Percentiles rank a stretch among this genome's conserved stretches.
Evolutionary conservation across 1,139 yeast species (phyloP).

Genomic region (Schwanniomyces etchellsii): DNA sequence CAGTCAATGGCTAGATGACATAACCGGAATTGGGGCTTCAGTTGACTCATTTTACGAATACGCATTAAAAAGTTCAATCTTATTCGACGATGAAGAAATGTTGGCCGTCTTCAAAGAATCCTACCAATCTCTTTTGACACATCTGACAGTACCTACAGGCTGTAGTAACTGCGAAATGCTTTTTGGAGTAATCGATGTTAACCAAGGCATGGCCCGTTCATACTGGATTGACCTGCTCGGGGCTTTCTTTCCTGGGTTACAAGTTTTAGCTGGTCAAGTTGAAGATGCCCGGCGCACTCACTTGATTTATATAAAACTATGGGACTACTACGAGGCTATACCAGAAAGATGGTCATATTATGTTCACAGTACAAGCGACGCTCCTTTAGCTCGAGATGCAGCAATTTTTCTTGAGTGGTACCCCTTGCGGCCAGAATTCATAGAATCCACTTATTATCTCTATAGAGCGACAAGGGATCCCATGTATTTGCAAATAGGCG

Average conservation of each 20-base stretch:
- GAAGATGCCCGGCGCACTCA: constrained; percentile 61
- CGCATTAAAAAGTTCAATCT: constrained; percentile 68
- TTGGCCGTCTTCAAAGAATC: constrained; percentile 55
- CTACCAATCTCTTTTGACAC: constrained; percentile 51
- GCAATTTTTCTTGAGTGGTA: constrained; percentile 75
- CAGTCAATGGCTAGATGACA: constrained; percentile 51
- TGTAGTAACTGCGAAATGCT: constrained; percentile 47
- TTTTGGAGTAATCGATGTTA: constrained; percentile 54
- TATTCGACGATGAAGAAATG: constrained; percentile 64
- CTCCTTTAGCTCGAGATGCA: constrained; percentile 7
- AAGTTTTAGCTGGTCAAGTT: constrained; percentile 73
- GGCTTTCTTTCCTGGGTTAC: constrained; percentile 86
- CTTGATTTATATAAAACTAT: constrained; percentile 62
- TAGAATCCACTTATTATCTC: constrained; percentile 81
- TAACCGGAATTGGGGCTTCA: constrained; percentile 86
- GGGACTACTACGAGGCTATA: constrained; percentile 75
- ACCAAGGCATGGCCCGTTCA: constrained; percentile 45
- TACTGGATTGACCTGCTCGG: constrained; percentile 82
- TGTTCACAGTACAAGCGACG: constrained; percentile 4
- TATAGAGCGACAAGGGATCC: constrained; percentile 87
- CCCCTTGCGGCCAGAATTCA: constrained; percentile 85
- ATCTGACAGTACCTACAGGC: constrained; percentile 29
- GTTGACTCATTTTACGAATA: constrained; percentile 92
- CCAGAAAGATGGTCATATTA: constrained; percentile 81
- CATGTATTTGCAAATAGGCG: constrained; percentile 71